Base-by-base conservation (phyloP, 225 moss, liverwort and hornwort genomes). In the Bryum argenteum region DNA sequence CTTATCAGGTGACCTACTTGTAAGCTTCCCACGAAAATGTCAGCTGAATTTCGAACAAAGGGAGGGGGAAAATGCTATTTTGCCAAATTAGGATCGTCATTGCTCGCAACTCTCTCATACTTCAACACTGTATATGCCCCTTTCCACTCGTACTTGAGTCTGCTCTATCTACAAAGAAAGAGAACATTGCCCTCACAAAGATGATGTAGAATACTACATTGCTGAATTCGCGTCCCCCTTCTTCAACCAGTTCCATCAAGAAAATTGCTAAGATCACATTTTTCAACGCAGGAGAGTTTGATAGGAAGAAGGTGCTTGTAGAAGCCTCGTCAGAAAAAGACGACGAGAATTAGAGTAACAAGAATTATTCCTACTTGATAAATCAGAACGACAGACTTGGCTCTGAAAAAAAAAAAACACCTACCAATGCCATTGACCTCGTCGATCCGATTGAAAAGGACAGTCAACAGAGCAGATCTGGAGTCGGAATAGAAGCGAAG, bases 351-450 rank as follows among this genome's bases (percentile, higher is more conserved):
- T 14, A 54, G 13, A 12, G 13, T 63, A 43, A 57, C 24, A 60
- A 24, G 28, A 20, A 38, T 9, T 1, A 42, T 28, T 12, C 17
- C 71, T 58, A 17, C 63, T 58, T 57, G 41, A 67, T 14, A 62
- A 58, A 67, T 63, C 68, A 28, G 20, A 10, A 69, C 15, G 47
- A 50, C 41, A 70, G 45, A 72, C 50, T 61, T n/a, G 47, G 68
- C 38, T 62, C 70, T 54, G 56, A 54, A 41, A 50, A 65, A 41
- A 50, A 65, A 39, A 45, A 7, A 28, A 43, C 66, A 58, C 78
- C 85, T 81, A 98, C 97, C 97, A 77, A 98, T 98, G 81, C 97
- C 97, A 78, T 98, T 98, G 23, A 92, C 90, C 80, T 98, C 97
- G 64, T 98, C 94, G 78, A 94, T 67, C 67, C 89, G 89, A 71